These are phyloP conservation scores for Candida alai DNA, from an alignment of 805 yeast genomes.

Conservation along the genomic window DNA sequence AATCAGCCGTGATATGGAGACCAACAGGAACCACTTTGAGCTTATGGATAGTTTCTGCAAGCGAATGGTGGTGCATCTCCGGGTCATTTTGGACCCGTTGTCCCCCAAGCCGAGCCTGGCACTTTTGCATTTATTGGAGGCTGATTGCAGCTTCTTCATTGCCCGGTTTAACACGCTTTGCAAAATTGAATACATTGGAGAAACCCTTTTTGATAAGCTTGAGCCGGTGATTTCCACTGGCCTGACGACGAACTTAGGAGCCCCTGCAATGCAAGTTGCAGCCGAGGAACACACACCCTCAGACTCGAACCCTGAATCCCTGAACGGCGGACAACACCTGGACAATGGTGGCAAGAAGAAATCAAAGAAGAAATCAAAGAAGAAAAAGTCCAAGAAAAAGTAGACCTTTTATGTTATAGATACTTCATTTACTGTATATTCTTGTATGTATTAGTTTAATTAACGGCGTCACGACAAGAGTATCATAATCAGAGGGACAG, in stretches of 20 bases:
- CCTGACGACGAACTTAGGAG: not conserved
- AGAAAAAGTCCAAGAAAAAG: conserved; percentile 25
- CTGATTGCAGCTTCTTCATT: conserved; percentile 25
- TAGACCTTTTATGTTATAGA: conserved; percentile 4
- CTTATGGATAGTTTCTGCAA: conserved; percentile 13
- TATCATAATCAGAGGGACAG: no score
- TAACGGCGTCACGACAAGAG: no score
- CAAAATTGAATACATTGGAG: conserved; percentile 27
- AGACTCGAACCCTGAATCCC: conserved; percentile 28
- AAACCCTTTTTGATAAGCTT: conserved; percentile 21
- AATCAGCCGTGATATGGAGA: conserved; percentile 17
- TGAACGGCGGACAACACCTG: conserved; percentile 20
- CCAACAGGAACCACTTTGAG: conserved; percentile 11
- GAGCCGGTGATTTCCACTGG: conserved; percentile 14
- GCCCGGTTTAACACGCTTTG: conserved; percentile 28
- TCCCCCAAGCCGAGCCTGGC: conserved; percentile 7
- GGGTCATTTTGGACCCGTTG: conserved; percentile 4
- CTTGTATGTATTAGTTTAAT: no score
- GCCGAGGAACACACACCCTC: conserved; percentile 14
- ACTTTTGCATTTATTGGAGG: conserved; percentile 9
- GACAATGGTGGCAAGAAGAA: not conserved
- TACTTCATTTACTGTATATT: no score
- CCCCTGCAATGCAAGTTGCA: not conserved
- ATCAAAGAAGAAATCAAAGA: conserved; percentile 22
- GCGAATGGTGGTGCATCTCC: conserved; percentile 15